Evolutionary conservation across 164 flowering plant genomes (phyloP), one percentile per base, ranked within the genome.

Genomic region (Stephania cephalantha): DNA sequence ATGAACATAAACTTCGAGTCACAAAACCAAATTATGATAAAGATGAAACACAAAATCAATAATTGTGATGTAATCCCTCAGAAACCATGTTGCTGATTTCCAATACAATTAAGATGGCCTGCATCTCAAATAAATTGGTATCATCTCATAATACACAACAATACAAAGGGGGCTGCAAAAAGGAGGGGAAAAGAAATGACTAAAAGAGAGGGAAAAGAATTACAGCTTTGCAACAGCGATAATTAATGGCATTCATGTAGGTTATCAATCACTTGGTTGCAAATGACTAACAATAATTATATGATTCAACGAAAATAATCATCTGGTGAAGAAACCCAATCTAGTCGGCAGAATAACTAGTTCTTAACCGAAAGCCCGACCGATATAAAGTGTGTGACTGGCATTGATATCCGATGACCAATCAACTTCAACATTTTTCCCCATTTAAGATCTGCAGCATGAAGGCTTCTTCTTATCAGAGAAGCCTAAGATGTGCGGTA

Each of bases 401-500:
- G n/a, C 6, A 2, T 42, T 48, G 53, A 48, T 50, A 11, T 50
- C 55, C 15, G 55, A 9, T 0, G 13, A 53, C 44, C 46, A 44
- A 74, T 31, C 70, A 46, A 50, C 71, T 13, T 75, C 72, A n/a
- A 9, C 15, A 15, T 58, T 58, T 58, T 3, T 15, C 52, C 25
- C 61, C 66, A 45, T 31, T 29, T 8, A 65, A 18, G 68, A 58
- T 53, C 61, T 68, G 50, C 35, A 58, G 18, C 5, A 15, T 3
- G 18, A 58, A 15, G 64, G 64, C 64, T 58, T 18, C 61, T 12
- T 55, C 13, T 69, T 66, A 64, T 79, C 86, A 95, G 9, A 95
- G 87, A 75, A 96, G 93, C 85, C 97, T 85, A 44, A 94, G 89
- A 82, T 96, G 99, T 65, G 98, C 84, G 15, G 93, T 88, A 78